phyloP scores from a whole-genome alignment of 2,329 filamentous ascomycete species.

The Plenodomus lindquistii region DNA sequence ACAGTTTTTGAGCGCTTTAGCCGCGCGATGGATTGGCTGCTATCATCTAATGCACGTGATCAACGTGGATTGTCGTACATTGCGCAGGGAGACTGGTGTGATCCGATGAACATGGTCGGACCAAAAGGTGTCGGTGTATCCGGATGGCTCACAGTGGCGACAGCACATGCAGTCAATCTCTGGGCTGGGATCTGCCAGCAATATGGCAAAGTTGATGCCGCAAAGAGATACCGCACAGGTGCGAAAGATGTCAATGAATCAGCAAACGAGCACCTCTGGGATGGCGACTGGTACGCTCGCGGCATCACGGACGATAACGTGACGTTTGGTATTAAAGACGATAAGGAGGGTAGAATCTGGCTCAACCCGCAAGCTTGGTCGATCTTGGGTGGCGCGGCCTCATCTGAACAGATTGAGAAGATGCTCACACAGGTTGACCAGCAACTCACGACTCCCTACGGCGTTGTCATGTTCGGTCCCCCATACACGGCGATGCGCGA shows the following conservation, averaged over 20 bases:
- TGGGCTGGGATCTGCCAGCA: slow-evolving; percentile 59
- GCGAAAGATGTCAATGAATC: slow-evolving; percentile 55
- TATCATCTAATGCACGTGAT: slow-evolving; percentile 52
- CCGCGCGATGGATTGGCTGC: slow-evolving; percentile 62
- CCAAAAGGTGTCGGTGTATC: slow-evolving; percentile 62
- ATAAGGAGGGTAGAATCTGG: slow-evolving; percentile 61
- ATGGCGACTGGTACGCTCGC: slow-evolving; percentile 61
- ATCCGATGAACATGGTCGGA: slow-evolving; percentile 66
- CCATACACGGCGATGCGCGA: slow-evolving; percentile 61
- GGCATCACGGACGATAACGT: slow-evolving; percentile 62
- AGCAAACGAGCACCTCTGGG: slow-evolving; percentile 59
- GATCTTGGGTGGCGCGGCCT: slow-evolving; percentile 59
- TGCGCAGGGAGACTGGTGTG: slow-evolving; percentile 64
- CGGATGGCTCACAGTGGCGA: slow-evolving; percentile 62
- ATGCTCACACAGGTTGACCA: slow-evolving; percentile 56
- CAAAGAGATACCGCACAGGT: slow-evolving; percentile 51
- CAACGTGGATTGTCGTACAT: slow-evolving; percentile 60
- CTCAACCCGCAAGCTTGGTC: slow-evolving; percentile 62
- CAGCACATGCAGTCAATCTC: slow-evolving; percentile 56
- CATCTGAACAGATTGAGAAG: slow-evolving; percentile 46
- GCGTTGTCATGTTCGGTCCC: slow-evolving; percentile 60
- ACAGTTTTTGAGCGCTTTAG: slow-evolving; percentile 60
- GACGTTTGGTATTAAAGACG: slow-evolving; percentile 55
- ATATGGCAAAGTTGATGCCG: slow-evolving; percentile 46
- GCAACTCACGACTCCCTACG: slow-evolving; percentile 59